Evolutionary conservation across 805 yeast genomes (phyloP), one percentile per base, ranked within the genome.

Genomic region (Komagataella kurtzmanii): DNA sequence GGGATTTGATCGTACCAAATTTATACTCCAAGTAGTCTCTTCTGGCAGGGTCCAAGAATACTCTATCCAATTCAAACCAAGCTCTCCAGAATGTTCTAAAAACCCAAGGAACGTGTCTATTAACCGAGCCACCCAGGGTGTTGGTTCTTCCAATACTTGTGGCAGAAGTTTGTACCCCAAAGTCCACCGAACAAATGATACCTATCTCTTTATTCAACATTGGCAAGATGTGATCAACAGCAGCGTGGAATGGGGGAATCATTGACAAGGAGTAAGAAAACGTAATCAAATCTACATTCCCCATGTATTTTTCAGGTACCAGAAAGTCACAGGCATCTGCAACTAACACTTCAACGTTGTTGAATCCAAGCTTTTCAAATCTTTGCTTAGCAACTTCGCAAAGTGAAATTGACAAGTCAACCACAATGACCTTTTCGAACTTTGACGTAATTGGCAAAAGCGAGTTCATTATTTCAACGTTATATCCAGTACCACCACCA

Each of bases 401-500:
- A 49, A 87, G 71, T 1, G 90, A 83, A 6, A 90, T 86, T 1
- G 90, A 83, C 53, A 86, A 71, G 62, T 86, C 95, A 49, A 86
- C 80, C 52, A 86, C 72, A 60, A 83, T 84, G 49, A 86, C 74
- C 12, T 84, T 84, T 56, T 76, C 74, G 65, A 86, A 87, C 56
- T 71, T 66, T 23, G 64, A 60, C 24, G 68, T 57, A 46, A 81
- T 64, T 12, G 80, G 72, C 49, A 76, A 66, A 48, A 79, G 67
- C 46, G 70, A 61, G 61, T 83, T 71, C 95, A 86, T 86, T 58
- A 75, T 73, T 65, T 86, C 93, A 59, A 86, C 82, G 66, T 86
- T 86, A 65, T 80, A 73, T 49, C 95, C 95, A 5, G 95, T 86
- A 21, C 95, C 95, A 36, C 95, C 95, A 50, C 95, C 95, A 60